phyloP scores from a whole-genome alignment of 495 filamentous ascomycete species.

The Hyaloscypha bicolor region DNA sequence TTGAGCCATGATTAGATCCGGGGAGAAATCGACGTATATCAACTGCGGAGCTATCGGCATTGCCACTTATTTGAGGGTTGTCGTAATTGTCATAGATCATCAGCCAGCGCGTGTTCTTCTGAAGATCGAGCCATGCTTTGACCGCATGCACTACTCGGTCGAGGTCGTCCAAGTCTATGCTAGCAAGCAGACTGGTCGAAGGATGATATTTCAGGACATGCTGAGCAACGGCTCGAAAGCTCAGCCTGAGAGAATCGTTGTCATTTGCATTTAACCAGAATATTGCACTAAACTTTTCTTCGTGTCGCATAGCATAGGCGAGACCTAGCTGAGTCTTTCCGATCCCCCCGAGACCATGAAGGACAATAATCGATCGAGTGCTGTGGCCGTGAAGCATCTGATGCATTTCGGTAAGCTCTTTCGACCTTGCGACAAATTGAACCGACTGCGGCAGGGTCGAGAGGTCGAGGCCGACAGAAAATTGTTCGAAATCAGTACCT shows the following conservation, averaged over 20 bases:
- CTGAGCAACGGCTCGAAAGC: conserved; percentile 30
- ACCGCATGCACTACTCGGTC: conserved; percentile 34
- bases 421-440: conserved; percentile 16
- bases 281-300: conserved; percentile 7
- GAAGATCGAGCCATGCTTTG: conserved; percentile 41
- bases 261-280: conserved; percentile 13
- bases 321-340: conserved; percentile 21
- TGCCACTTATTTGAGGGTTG: conserved; percentile 34
- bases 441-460: not conserved
- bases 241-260: conserved; percentile 28
- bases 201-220: conserved; percentile 32
- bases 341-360: not conserved
- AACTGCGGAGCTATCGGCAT: conserved; percentile 20
- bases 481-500: too few relatives aligned
- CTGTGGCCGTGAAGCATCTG: conserved; percentile 20
- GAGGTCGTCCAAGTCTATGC: conserved; percentile 13
- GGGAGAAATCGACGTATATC: conserved; percentile 41
- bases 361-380: conserved; percentile 23
- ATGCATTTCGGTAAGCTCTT: conserved; percentile 29
- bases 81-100: conserved; percentile 17
- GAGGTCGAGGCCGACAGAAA: not conserved
- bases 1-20: conserved; percentile 37
- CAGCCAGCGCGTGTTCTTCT: conserved; percentile 44
- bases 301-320: conserved; percentile 6
- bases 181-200: conserved; percentile 20